Base-by-base conservation (phyloP, 2,329 filamentous ascomycete genomes). In the Pseudocercospora eumusae region DNA sequence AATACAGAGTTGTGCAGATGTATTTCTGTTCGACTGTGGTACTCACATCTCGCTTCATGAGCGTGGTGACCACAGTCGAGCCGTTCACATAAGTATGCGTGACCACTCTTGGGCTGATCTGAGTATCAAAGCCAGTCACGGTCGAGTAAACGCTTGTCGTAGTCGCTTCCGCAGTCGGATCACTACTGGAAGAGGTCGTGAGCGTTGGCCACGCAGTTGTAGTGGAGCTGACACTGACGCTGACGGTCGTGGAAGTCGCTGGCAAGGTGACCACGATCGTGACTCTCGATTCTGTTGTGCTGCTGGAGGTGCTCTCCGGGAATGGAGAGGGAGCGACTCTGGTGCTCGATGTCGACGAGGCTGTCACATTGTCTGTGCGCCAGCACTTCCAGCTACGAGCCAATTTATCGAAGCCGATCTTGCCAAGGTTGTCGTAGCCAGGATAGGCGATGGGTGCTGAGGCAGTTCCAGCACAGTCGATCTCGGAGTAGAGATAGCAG, bases 351-450 rank as follows among this genome's bases (percentile, higher is more conserved):
- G 57, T 13, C 2, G 25, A 21, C 10, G 58, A 56, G 9, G 40
- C 50, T 9, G 50, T 60, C 15, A 31, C 33, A n/a, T 54, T 54
- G 4, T 54, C 31, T 9, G 50, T 55, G 1, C 44, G 49, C 40
- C 53, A 59, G 62, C 62, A 64, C 50, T 54, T 52, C 55, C 55
- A 59, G 42, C 55, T 59, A n/a, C 56, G 55, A n/a, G 52, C 59
- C 31, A 27, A 47, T 23, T 52, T 52, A 36, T 58, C 45, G 40
- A 64, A 64, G 2, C 25, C 42, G 45, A 53, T 57, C 11, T 50
- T 40, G 10, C 57, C 27, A 13, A 60, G 27, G 28, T 63, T 42
- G 18, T n/a, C 20, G 25, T 60, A 63, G 23, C 61, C 61, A 1
- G 61, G 61, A 25, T 56, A n/a, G 27, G 55, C 25, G 40, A 63